Conservation (phyloP, 2,329 filamentous ascomycete genomes). For the Penicillium occitanis region DNA sequence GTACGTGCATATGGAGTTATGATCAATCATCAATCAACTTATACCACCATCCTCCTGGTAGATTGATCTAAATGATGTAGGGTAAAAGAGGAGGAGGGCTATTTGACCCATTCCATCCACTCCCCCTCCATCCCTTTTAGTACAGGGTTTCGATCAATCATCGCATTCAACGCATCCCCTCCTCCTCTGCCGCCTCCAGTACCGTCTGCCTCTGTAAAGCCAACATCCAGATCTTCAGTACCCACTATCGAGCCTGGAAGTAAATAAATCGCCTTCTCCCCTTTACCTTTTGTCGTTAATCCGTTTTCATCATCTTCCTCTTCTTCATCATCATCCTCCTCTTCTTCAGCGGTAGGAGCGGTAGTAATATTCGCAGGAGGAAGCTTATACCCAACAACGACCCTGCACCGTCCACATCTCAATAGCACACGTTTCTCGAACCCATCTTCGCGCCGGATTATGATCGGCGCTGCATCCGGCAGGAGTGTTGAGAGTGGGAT, state of each 20-base stretch:
- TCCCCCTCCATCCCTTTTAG: constrained; percentile 30
- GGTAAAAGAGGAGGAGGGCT: neutral
- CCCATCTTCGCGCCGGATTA: constrained; percentile 60
- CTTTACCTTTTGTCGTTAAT: constrained; percentile 27
- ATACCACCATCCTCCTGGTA: neutral
- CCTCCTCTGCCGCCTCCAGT: neutral
- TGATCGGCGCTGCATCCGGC: constrained; percentile 49
- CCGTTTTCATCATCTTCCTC: constrained; percentile 23
- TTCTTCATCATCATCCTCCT: constrained; percentile 19
- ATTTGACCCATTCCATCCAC: constrained; percentile 36
- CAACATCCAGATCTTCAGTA: constrained; percentile 55
- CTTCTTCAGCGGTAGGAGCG: neutral
- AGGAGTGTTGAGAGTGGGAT: constrained; percentile 54
- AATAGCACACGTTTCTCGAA: constrained; percentile 65
- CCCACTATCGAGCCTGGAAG: constrained; percentile 60
- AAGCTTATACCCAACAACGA: constrained; percentile 64
- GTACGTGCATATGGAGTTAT: constrained; percentile 14
- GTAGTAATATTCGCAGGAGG: neutral
- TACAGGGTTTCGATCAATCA: constrained; percentile 12
- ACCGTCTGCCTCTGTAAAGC: constrained; percentile 14
- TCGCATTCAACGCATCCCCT: constrained; percentile 22
- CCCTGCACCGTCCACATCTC: constrained; percentile 60
- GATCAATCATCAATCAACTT: constrained; percentile 2
- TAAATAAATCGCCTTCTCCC: constrained; percentile 56
- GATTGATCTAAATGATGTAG: neutral